phyloP scores from a whole-genome alignment of 805 yeast species.

The Candida namnaoensis region DNA sequence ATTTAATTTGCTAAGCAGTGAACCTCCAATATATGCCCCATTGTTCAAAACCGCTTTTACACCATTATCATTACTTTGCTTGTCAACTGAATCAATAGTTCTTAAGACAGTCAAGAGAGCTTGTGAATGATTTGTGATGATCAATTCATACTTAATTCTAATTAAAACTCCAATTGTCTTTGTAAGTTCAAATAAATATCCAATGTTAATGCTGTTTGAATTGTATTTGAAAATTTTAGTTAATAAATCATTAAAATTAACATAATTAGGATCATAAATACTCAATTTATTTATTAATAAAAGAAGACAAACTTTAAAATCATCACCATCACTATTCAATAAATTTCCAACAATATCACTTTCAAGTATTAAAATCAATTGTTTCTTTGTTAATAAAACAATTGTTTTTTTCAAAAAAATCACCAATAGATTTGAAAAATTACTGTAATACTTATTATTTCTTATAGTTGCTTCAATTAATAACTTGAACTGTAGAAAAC shows the following conservation, averaged over 20 bases:
- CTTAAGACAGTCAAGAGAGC: conserved; percentile 6
- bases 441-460: conserved; percentile 15
- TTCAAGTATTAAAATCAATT: conserved; percentile 1
- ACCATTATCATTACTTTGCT: not conserved
- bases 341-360: conserved; percentile 4
- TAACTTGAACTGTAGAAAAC: conserved; percentile 1
- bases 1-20: conserved; percentile 1
- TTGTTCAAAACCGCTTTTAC: conserved; percentile 11
- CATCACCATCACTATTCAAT: conserved; percentile 3
- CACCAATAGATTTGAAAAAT: conserved; percentile 8
- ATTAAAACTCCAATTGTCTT: conserved; percentile 17
- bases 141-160: conserved; percentile 6
- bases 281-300: conserved; percentile 13
- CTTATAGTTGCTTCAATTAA: conserved; percentile 14
- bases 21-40: conserved; percentile 11
- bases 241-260: conserved; percentile 2
- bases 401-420: conserved; percentile 13
- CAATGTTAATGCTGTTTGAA: conserved; percentile 5
- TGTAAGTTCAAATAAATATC: conserved; percentile 16
- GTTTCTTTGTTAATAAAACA: conserved; percentile 7
- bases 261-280: conserved; percentile 6
- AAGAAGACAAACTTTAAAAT: conserved; percentile 5
- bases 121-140: conserved; percentile 4
- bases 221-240: conserved; percentile 7
- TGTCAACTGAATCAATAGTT: conserved; percentile 2